Base-by-base conservation (phyloP, 805 yeast species). In the Ogataea philodendri region DNA sequence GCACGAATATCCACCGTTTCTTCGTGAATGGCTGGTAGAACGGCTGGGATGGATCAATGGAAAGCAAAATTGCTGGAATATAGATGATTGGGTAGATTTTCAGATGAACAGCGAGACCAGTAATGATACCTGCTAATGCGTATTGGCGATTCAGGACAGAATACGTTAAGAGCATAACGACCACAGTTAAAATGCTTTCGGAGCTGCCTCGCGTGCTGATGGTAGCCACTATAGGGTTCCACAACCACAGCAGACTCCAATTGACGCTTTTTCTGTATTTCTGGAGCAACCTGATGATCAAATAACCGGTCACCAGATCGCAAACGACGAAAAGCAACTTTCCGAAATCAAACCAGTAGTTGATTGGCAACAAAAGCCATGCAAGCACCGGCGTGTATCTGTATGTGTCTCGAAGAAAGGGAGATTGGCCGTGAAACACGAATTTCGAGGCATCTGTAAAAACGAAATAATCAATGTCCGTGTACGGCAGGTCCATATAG, bases 181-280 rank as follows among this genome's bases (percentile, higher is more conserved):
- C 64, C 20, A 85, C 88, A 2, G 94, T 86, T 29, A 93, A 60
- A 1, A 93, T 69, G 43, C 96, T 88, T 54, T 93, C 98, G 0
- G 96, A 83, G 17, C 93, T 84, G 1, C 98, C 98, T 29, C 98
- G 69, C 0, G 97, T 87, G 46, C 90, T 80, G 31, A 93, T 93
- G 1, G 95, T 87, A 20, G 82, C 76, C 1, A 89, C 97, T 93
- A 93, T 84, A 10, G 98, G 97, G 56, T 93, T 93, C 48, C 87
- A 67, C 13, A 93, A 67, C 97, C 97, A 93, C 5, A 90, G 25
- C 7, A 52, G 25, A 15, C 57, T 45, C 29, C 52, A 35, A 14
- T 35, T 45, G 15, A 26, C 35, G 22, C 41, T 34, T 11, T 22
- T 30, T 9, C 32, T 37, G 36, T 37, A 22, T 19, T 25, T 24